A percentile compares a stretch with the other conserved stretches of the same genome.
These are phyloP conservation scores for Cadophora luteo-olivacea DNA, from an alignment of 2,329 filamentous ascomycete genomes.

Conservation along the genomic window DNA sequence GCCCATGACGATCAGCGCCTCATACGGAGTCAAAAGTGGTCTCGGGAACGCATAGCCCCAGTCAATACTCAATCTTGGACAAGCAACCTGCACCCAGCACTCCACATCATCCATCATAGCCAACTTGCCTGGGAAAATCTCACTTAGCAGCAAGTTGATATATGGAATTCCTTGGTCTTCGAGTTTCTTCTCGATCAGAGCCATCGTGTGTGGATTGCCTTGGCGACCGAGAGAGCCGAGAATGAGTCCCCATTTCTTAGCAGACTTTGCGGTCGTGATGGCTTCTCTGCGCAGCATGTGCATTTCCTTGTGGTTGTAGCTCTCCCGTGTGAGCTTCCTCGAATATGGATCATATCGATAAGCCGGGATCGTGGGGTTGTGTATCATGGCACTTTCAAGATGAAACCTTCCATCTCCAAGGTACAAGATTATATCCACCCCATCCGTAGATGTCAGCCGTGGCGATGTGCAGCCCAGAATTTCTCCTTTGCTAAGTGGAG, in stretches of 20 bases:
- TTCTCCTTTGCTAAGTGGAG: slow-evolving; percentile 91
- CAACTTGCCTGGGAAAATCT: slow-evolving; percentile 96
- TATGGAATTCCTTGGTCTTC: slow-evolving; percentile 75
- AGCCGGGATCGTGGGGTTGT: slow-evolving; percentile 88
- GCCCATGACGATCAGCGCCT: slow-evolving; percentile 89
- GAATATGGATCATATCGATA: slow-evolving; percentile 98
- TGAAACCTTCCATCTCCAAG: slow-evolving; percentile 94
- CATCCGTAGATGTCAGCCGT: slow-evolving; percentile 61
- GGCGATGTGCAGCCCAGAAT: slow-evolving; percentile 98
- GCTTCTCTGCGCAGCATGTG: slow-evolving; percentile 79
- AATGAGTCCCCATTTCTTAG: slow-evolving; percentile 93
- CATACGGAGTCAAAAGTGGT: slow-evolving; percentile 90
- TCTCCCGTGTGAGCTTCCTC: slow-evolving; percentile 86
- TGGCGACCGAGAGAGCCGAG: slow-evolving; percentile 91
- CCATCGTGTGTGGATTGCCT: slow-evolving; percentile 93
- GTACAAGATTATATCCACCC: slow-evolving; percentile 82
- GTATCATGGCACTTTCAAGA: slow-evolving; percentile 98
- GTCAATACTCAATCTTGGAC: slow-evolving; percentile 95
- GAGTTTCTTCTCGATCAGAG: slow-evolving; percentile 81
- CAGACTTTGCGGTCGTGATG: slow-evolving; percentile 75
- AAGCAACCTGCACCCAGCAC: slow-evolving; percentile 98
- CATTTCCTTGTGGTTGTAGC: slow-evolving; percentile 91
- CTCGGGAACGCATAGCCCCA: slow-evolving; percentile 97
- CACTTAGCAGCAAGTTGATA: slow-evolving; percentile 85
- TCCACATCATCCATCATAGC: slow-evolving; percentile 94